Evolutionary conservation across 495 filamentous ascomycete species (phyloP).

Genomic region (Neurospora sp.): DNA sequence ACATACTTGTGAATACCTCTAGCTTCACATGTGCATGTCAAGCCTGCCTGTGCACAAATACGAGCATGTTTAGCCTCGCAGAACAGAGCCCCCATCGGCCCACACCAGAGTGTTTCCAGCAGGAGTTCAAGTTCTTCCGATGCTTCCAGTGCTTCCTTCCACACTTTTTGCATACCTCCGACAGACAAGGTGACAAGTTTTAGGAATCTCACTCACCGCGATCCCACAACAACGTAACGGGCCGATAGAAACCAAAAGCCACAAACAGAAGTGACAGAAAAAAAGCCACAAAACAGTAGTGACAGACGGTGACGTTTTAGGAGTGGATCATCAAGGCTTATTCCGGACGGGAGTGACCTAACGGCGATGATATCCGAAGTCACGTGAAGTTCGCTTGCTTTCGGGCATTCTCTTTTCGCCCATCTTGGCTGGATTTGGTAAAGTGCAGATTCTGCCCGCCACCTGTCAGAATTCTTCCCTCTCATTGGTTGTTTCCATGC

Average conservation of each 20-base stretch:
- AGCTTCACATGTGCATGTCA: neutral
- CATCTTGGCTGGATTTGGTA: neutral
- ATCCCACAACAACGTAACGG: neutral
- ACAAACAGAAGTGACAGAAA: neutral
- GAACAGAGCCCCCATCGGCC: neutral
- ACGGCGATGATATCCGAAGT: neutral
- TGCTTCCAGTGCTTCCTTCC: neutral
- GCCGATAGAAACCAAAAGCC: neutral
- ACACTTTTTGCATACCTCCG: neutral
- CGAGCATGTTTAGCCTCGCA: no score
- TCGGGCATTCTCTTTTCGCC: neutral
- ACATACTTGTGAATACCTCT: neutral
- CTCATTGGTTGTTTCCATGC: neutral
- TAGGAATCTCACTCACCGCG: neutral
- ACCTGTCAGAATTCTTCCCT: neutral
- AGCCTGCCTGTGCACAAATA: neutral
- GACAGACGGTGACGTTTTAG: neutral
- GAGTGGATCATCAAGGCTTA: neutral
- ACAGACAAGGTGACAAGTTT: neutral
- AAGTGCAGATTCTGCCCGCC: neutral
- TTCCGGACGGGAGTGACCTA: neutral
- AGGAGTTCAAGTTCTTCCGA: neutral
- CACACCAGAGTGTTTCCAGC: neutral
- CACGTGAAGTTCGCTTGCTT: neutral
- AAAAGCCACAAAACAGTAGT: neutral